A percentile compares a stretch with the other conserved stretches of the same genome.
Conservation (phyloP, 2,329 filamentous ascomycete genomes). For the Colletotrichum somersetense region DNA sequence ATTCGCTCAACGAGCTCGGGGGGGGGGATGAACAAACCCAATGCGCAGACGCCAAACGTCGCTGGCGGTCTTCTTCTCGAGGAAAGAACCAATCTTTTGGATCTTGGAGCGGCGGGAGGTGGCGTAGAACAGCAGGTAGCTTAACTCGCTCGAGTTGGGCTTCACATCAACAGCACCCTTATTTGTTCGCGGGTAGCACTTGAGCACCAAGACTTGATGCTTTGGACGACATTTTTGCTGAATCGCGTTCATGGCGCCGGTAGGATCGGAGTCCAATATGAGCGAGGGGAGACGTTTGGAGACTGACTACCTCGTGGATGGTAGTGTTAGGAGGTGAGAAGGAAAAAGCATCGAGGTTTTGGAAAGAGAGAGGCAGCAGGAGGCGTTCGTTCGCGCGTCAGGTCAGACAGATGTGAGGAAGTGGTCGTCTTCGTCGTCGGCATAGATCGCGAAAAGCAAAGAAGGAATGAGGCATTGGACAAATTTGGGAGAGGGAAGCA, state of each 20-base stretch:
- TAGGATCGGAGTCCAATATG: constrained; percentile 40
- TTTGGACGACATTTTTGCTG: constrained; percentile 85
- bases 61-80: constrained; percentile 92
- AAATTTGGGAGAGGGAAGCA: constrained; percentile 33
- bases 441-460: constrained; percentile 38
- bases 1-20: neutral
- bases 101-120: constrained; percentile 95
- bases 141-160: constrained; percentile 96
- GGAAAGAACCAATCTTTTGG: constrained; percentile 93
- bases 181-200: constrained; percentile 93
- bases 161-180: constrained; percentile 94
- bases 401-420: constrained; percentile 9
- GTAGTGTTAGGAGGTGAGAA: constrained; percentile 33
- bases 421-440: constrained; percentile 29
- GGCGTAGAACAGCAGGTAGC: constrained; percentile 96
- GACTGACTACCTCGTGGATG: constrained; percentile 34
- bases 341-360: constrained; percentile 36
- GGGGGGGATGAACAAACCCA: constrained; percentile 69
- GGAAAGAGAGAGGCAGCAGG: constrained; percentile 23
- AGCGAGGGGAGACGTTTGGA: constrained; percentile 5
- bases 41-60: constrained; percentile 92
- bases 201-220: constrained; percentile 95
- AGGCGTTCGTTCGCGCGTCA: constrained; percentile 27
- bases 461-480: constrained; percentile 34
- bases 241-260: constrained; percentile 70